phyloP scores from a whole-genome alignment of 1,139 yeast species.

The Taphrina confusa region DNA sequence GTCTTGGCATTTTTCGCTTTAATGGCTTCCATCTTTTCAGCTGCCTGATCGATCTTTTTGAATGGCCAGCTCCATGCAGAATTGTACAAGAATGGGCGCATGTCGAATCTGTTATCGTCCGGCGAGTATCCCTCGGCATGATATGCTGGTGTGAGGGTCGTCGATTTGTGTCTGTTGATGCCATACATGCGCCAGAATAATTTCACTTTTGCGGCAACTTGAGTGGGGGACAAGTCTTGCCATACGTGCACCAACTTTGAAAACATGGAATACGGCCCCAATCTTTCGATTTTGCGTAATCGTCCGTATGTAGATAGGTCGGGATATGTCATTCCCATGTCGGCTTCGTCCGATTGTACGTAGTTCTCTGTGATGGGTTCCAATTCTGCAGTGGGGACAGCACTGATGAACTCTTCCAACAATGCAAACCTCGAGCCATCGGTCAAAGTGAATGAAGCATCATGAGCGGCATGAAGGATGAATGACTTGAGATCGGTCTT shows the following conservation, averaged over 20 bases:
- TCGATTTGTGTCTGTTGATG: conserved; percentile 92
- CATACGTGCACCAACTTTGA: conserved; percentile 85
- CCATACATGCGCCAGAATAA: conserved; percentile 91
- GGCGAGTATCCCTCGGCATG: conserved; percentile 98
- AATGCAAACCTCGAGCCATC: conserved; percentile 71
- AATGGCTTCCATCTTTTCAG: conserved; percentile 29
- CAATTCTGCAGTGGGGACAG: conserved; percentile 95
- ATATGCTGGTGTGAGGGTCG: conserved; percentile 92
- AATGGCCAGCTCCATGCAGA: conserved; percentile 93
- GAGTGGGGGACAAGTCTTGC: conserved; percentile 55
- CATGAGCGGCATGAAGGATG: conserved; percentile 65
- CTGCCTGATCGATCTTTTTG: conserved; percentile 68
- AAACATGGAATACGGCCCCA: conserved; percentile 96
- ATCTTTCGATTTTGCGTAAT: conserved; percentile 83
- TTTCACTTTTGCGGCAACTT: conserved; percentile 89
- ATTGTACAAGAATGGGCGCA: conserved; percentile 87
- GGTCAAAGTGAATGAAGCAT: conserved; percentile 43
- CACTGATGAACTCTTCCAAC: conserved; percentile 72
- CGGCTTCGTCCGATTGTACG: conserved; percentile 93
- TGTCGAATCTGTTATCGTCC: conserved; percentile 92
- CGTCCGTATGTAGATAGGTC: conserved; percentile 91
- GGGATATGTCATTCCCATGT: conserved; percentile 97
- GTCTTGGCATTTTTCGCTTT: background rate
- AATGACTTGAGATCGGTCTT: conserved; percentile 86
- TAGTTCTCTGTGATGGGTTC: conserved; percentile 92